phyloP scores from a whole-genome alignment of 306 rosid species.

The Sechiopsis laciniata region DNA sequence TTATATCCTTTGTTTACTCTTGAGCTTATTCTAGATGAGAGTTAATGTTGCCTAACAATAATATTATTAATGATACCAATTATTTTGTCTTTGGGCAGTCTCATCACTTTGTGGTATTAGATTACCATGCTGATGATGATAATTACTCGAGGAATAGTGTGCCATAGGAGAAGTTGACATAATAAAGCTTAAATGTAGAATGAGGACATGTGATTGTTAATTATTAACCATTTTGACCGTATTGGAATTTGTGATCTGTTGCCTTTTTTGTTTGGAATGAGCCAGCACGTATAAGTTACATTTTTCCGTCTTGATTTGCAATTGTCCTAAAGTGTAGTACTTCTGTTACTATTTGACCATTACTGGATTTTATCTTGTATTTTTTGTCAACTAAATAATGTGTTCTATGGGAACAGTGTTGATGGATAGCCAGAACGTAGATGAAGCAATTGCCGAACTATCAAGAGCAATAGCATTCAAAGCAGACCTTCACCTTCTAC shows the following conservation, averaged over 20 bases:
- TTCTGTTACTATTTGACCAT: no score
- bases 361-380: not conserved
- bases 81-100: not conserved
- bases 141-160: not conserved
- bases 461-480: conserved; percentile 82
- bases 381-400: not conserved
- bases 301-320: no score
- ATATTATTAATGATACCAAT: not conserved
- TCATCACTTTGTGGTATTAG: not conserved
- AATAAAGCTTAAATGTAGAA: not conserved
- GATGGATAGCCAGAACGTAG: conserved; percentile 76
- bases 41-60: not conserved
- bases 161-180: not conserved
- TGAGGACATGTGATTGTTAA: not conserved
- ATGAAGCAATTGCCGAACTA: conserved; percentile 76
- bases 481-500: conserved; percentile 89
- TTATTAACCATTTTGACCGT: not conserved
- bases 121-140: not conserved
- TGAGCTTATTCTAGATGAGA: not conserved
- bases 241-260: not conserved
- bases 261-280: no score
- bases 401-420: conserved; percentile 43
- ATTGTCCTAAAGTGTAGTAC: no score
- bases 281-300: no score
- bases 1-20: not conserved